Conservation (phyloP, 2,329 filamentous ascomycete genomes). For the Hypoxylon sp. region DNA sequence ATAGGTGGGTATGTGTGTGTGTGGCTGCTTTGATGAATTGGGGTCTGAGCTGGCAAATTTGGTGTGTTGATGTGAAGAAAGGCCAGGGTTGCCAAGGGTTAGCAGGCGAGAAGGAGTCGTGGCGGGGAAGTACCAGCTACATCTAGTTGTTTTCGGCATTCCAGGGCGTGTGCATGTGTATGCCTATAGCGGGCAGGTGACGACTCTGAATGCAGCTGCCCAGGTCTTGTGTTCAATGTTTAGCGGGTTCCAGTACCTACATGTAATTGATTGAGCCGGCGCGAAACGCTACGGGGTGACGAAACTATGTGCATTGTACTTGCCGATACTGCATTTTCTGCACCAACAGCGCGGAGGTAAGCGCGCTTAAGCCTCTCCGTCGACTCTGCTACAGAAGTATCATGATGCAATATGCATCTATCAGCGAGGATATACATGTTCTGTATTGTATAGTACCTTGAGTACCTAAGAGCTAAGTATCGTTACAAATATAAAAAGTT, state of each 20-base stretch:
- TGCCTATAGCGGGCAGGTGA: slow-evolving; percentile 13
- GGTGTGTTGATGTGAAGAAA: slow-evolving; percentile 2
- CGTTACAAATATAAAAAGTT: no score
- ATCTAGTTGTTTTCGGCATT: neutral
- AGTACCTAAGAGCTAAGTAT: neutral
- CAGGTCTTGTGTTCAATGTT: slow-evolving; percentile 6
- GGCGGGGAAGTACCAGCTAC: neutral
- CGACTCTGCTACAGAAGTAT: neutral
- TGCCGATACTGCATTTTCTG: neutral
- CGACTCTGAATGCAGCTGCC: slow-evolving; percentile 15
- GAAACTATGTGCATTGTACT: neutral
- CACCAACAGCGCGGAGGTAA: slow-evolving; percentile 14
- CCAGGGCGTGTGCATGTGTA: neutral
- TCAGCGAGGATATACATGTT: no score
- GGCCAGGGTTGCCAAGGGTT: neutral
- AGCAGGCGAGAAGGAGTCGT: neutral
- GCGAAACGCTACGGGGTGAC: neutral
- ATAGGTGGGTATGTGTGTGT: no score
- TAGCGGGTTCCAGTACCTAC: no score
- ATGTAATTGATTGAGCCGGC: slow-evolving; percentile 11
- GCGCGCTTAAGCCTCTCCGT: slow-evolving; percentile 8
- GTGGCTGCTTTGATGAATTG: neutral
- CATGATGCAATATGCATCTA: slow-evolving; percentile 5
- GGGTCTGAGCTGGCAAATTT: neutral
- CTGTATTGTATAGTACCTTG: no score